A percentile compares a stretch with the other conserved stretches of the same genome.
Conservation (phyloP, 495 filamentous ascomycete genomes). For the Sabuloglossum arenarium region DNA sequence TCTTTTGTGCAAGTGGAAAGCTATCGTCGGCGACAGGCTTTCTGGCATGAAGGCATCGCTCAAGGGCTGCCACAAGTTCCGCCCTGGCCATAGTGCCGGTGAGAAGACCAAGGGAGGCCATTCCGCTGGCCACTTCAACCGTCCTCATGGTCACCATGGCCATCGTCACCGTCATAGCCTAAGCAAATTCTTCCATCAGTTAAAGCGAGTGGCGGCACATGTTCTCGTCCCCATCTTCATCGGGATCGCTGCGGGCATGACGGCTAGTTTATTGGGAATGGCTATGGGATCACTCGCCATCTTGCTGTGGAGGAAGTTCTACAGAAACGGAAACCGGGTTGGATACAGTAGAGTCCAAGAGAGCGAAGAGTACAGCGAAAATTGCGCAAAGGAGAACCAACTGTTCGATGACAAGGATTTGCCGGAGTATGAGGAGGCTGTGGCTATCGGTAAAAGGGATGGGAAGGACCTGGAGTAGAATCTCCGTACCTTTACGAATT, state of each 20-base stretch:
- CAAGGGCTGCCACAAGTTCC: constrained; percentile 10
- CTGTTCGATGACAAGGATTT: background rate
- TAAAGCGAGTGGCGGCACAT: constrained; percentile 25
- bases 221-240: constrained; percentile 29
- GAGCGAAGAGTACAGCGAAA: background rate
- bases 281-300: constrained; percentile 25
- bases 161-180: constrained; percentile 2
- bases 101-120: constrained; percentile 9
- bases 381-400: background rate
- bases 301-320: constrained; percentile 22
- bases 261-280: constrained; percentile 30
- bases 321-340: constrained; percentile 9
- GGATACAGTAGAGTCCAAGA: background rate
- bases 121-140: background rate
- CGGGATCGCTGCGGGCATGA: constrained; percentile 30
- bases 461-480: background rate
- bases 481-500: background rate
- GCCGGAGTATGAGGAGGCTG: background rate
- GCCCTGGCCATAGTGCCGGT: constrained; percentile 4
- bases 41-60: constrained; percentile 14
- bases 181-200: constrained; percentile 21
- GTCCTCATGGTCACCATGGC: constrained; percentile 5
- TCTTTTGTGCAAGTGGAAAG: constrained; percentile 24
- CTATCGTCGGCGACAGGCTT: constrained; percentile 20
- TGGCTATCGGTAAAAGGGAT: background rate